Percentiles rank a stretch among this genome's conserved stretches.
Evolutionary conservation across 2,329 filamentous ascomycete genomes (phyloP).

Genomic region (Ophioceras dolichostomum): DNA sequence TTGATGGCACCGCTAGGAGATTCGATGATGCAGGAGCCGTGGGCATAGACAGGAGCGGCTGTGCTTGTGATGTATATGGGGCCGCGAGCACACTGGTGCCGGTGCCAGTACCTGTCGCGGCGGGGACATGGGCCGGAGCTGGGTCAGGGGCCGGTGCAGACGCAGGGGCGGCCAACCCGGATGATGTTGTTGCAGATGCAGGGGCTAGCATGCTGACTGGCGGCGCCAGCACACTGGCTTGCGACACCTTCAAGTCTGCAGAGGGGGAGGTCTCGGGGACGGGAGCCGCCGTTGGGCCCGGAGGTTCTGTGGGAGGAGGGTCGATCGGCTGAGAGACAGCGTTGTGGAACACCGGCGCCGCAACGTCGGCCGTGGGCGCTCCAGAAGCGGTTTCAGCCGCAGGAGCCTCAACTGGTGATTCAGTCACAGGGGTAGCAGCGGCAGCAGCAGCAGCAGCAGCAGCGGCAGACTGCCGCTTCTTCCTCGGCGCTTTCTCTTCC

Average conservation of each 20-base stretch:
- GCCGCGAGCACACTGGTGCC: constrained; percentile 15
- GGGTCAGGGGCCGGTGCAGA: too few relatives aligned
- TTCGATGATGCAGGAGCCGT: not conserved
- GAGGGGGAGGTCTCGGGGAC: too few relatives aligned
- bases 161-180: constrained; percentile 9
- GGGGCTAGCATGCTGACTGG: constrained; percentile 13
- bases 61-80: constrained; percentile 12
- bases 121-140: too few relatives aligned
- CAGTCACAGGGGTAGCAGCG: constrained; percentile 1
- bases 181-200: constrained; percentile 11
- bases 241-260: too few relatives aligned
- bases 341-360: constrained; percentile 3
- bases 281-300: too few relatives aligned
- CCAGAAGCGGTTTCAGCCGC: constrained; percentile 8
- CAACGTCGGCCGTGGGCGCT: not conserved
- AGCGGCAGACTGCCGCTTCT: constrained; percentile 32
- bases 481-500: constrained; percentile 41
- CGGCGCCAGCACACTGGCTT: constrained; percentile 12
- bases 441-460: constrained; percentile 9
- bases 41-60: constrained; percentile 11
- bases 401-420: too few relatives aligned
- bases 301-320: not conserved
- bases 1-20: not conserved
- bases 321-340: constrained; percentile 7
- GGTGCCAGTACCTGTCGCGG: too few relatives aligned